Conservation (phyloP, 768 basidiomycete species). For the Chlorophyllum brunneum region DNA sequence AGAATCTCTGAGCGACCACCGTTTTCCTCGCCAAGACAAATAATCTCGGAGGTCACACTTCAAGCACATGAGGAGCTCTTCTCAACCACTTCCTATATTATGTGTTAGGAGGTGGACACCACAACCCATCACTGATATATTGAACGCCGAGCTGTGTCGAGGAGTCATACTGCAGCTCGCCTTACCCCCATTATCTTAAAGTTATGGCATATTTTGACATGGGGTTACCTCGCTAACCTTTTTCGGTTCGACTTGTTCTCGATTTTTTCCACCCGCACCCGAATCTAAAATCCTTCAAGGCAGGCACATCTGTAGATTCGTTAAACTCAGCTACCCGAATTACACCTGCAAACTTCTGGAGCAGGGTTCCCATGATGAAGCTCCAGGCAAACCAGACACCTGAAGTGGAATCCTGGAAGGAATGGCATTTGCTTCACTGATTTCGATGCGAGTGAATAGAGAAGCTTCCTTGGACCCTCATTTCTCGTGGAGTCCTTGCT, state of each 20-base stretch:
- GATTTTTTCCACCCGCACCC: conserved; percentile 26
- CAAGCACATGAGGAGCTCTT: conserved; percentile 1
- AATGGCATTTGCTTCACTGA: conserved; percentile 24
- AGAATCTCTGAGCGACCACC: not conserved
- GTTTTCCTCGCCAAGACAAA: not conserved
- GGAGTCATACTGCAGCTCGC: conserved; percentile 1
- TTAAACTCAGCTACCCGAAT: conserved; percentile 30
- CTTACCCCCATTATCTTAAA: conserved; percentile 20
- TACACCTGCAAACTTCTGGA: conserved; percentile 22
- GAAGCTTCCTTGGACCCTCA: conserved; percentile 25
- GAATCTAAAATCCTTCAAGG: conserved; percentile 36
- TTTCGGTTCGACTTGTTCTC: conserved; percentile 32
- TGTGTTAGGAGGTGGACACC: not conserved
- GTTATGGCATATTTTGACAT: conserved; percentile 33
- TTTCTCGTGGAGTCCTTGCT: conserved; percentile 18
- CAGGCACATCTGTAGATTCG: conserved; percentile 40
- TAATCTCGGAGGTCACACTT: not conserved
- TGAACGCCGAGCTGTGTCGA: conserved; percentile 1
- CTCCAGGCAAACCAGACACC: conserved; percentile 31
- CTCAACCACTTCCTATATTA: not conserved
- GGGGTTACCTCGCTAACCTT: conserved; percentile 34
- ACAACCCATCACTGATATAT: not conserved
- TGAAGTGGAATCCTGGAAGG: conserved; percentile 27
- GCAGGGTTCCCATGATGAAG: conserved; percentile 32
- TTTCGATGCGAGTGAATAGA: conserved; percentile 28